Base-by-base conservation (phyloP, 2,329 filamentous ascomycete genomes). In the Thelonectria blattea region DNA sequence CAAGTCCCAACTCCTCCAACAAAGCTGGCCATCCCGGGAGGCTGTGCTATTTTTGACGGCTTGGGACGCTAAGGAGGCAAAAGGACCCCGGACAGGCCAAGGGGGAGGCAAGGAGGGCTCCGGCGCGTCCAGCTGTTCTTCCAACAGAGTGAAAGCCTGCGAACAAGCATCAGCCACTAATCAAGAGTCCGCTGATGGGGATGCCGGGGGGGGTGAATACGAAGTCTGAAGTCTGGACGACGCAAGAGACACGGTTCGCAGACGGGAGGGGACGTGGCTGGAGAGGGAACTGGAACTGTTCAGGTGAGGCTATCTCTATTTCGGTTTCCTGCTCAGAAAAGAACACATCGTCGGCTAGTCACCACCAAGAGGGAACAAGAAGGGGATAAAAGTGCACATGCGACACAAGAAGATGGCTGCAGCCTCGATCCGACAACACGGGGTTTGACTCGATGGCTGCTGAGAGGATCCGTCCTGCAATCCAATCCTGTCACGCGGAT, bases 21-120 rank as follows among this genome's bases (percentile, higher is more conserved):
- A n/a, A 2, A n/a, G 12, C 45, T 57, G 64, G 53, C 55, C 57
- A 37, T 18, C 45, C 34, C 37, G 56, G 54, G 37, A 58, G 51
- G 55, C 60, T 60, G 65, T 69, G 62, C 67, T 69, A 69, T 69
- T 69, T 69, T 69, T 69, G 67, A 69, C 54, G 63, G 58, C 9
- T 32, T 24, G 22, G 20, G 45, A 47, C 22, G 22, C 45, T 47
- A 47, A 45, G 17, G 42, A 12, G 11, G 11, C 12, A 18, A 43
- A 43, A 18, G 41, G 17, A 43, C 8, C 27, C 27, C 27, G 8
- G 27, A 30, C 27, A 30, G 27, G 27, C 27, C 27, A 30, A 17
- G 17, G 37, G 37, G 37, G 3, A 24, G 3, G 22, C 22, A 24
- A 24, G 22, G 37, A 30, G 27, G 41, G 41, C 17, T 43, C 41